Evolutionary conservation across 805 yeast genomes (phyloP).

Genomic region (Wickerhamomyces canadensis): DNA sequence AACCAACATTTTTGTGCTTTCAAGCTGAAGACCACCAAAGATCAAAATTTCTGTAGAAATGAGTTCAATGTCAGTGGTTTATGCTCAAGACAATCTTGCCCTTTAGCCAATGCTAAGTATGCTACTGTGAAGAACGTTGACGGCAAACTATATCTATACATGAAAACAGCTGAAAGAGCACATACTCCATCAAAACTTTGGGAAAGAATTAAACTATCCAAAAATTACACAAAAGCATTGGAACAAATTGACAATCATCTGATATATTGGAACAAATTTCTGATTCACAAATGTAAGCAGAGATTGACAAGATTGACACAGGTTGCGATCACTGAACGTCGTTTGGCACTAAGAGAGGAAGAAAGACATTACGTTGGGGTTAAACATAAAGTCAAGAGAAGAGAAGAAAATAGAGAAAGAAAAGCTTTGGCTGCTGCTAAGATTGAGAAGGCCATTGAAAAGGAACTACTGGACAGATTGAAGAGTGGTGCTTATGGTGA

Average conservation of each 20-base stretch:
- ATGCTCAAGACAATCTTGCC: conserved; percentile 91
- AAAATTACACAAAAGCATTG: conserved; percentile 83
- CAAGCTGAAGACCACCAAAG: conserved; percentile 82
- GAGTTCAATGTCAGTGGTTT: conserved; percentile 95
- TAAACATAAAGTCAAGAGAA: conserved; percentile 89
- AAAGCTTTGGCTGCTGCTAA: conserved; percentile 96
- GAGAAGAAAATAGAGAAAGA: conserved; percentile 92
- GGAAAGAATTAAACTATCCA: conserved; percentile 90
- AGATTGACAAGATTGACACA: conserved; percentile 91
- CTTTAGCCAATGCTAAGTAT: conserved; percentile 88
- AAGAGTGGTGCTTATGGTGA: conserved; percentile 99
- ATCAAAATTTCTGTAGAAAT: conserved; percentile 89
- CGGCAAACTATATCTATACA: conserved; percentile 78
- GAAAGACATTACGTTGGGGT: conserved; percentile 92
- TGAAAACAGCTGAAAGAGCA: conserved; percentile 97
- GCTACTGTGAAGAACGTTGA: conserved; percentile 81
- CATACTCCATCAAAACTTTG: conserved; percentile 91
- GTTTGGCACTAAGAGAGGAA: conserved; percentile 83
- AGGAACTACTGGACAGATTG: conserved; percentile 87
- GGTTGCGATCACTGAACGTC: conserved; percentile 91
- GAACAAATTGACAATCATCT: conserved; percentile 84
- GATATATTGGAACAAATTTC: conserved; percentile 88
- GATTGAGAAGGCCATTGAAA: conserved; percentile 94
- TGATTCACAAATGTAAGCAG: conserved; percentile 92
- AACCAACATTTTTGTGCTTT: conserved; percentile 95